These are phyloP conservation scores for Oryza rufipogon DNA, from an alignment of 176 grass and related monocot genomes.

Conservation along the genomic window DNA sequence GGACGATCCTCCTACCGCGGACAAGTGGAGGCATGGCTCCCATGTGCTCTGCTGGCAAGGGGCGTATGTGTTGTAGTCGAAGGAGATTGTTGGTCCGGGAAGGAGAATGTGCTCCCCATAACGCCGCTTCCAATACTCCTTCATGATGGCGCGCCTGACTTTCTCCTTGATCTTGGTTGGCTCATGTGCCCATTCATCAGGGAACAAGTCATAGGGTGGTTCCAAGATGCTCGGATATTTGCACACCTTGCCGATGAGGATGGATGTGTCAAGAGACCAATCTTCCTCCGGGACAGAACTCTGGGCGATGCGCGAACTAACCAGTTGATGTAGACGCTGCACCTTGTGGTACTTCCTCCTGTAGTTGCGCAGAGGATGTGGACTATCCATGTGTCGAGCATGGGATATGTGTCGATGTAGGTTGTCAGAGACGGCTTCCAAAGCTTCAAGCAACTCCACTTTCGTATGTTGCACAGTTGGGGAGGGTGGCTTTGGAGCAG, in stretches of 20 bases:
- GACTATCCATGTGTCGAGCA: neutral
- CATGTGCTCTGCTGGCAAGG: too few species aligned
- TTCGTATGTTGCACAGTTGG: neutral
- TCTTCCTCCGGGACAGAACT: neutral
- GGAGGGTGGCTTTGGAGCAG: rapidly evolving
- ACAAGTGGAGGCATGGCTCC: too few species aligned
- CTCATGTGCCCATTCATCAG: neutral
- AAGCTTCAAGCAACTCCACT: neutral
- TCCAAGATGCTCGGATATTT: neutral
- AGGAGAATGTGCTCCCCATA: too few species aligned
- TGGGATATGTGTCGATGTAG: neutral
- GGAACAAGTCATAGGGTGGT: neutral
- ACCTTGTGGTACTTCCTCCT: neutral
- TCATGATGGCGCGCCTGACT: too few species aligned
- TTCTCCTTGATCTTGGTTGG: too few species aligned
- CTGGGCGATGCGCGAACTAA: neutral
- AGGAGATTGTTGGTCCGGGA: too few species aligned
- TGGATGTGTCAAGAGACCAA: neutral
- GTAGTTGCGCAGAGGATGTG: neutral
- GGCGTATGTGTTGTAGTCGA: too few species aligned
- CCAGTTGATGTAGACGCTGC: neutral
- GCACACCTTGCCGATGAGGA: neutral
- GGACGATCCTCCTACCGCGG: too few species aligned
- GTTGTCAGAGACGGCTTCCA: neutral
- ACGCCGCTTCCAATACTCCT: too few species aligned